Evolutionary conservation across 2,329 filamentous ascomycete genomes (phyloP).

Genomic region (Colletotrichum orchidophilum): DNA sequence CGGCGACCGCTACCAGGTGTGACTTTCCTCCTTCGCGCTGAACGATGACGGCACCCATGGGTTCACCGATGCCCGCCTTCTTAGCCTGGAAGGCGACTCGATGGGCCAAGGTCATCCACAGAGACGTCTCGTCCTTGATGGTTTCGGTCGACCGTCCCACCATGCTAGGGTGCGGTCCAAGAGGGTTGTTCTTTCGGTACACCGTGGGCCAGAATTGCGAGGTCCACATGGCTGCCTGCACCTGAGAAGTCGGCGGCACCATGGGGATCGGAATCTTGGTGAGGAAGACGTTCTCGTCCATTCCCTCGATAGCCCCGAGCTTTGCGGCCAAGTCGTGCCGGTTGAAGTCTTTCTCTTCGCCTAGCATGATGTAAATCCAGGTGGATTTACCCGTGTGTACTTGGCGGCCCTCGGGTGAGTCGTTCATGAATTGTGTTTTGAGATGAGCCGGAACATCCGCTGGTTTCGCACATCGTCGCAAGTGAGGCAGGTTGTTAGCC

Average conservation of each 20-base stretch:
- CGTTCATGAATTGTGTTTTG: constrained; percentile 69
- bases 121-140: constrained; percentile 68
- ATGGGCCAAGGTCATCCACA: constrained; percentile 75
- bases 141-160: constrained; percentile 76
- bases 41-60: constrained; percentile 79
- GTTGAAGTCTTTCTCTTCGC: constrained; percentile 60
- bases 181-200: constrained; percentile 88
- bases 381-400: constrained; percentile 69
- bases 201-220: constrained; percentile 84
- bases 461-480: constrained; percentile 80
- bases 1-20: constrained; percentile 76
- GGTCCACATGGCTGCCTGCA: constrained; percentile 80
- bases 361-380: constrained; percentile 68
- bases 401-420: constrained; percentile 61
- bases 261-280: constrained; percentile 75
- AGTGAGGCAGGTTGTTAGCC: constrained; percentile 73
- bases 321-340: constrained; percentile 60
- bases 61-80: constrained; percentile 68
- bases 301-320: constrained; percentile 59
- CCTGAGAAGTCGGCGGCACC: constrained; percentile 77
- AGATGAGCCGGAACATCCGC: constrained; percentile 73
- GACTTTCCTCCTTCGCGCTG: constrained; percentile 64
- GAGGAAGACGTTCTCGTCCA: constrained; percentile 64
- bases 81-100: constrained; percentile 69
- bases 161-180: constrained; percentile 82